Percentiles rank a stretch among this genome's conserved stretches.
Conservation (phyloP, 78 protist genomes). For the Dictyostelium firmibasis region DNA sequence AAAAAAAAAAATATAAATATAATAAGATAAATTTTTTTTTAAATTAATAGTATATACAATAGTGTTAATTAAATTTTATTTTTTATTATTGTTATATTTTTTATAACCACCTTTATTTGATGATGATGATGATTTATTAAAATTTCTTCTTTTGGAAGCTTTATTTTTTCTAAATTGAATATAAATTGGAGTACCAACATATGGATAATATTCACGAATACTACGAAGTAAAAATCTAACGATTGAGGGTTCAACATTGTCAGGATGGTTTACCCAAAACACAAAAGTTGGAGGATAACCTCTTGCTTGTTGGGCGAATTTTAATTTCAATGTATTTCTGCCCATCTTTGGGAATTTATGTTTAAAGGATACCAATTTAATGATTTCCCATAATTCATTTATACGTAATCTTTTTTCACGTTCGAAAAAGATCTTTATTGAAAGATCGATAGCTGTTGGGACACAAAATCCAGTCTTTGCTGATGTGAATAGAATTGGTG, state of each 20-base stretch:
- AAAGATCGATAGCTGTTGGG: constrained; percentile 63
- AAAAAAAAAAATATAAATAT: background rate
- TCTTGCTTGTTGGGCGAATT: constrained; percentile 67
- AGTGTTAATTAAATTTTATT: background rate
- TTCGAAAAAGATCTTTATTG: constrained; percentile 74
- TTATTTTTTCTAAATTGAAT: constrained; percentile 53
- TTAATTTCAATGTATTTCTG: constrained; percentile 35
- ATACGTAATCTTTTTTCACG: constrained; percentile 53
- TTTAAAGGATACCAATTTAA: constrained; percentile 68
- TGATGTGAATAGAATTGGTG: constrained; percentile 68
- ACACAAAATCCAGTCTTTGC: constrained; percentile 83
- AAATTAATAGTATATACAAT: background rate
- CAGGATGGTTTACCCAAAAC: constrained; percentile 82
- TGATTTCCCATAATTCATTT: background rate
- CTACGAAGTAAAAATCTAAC: constrained; percentile 3
- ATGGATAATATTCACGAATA: constrained; percentile 52
- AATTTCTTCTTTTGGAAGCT: background rate
- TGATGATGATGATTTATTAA: background rate
- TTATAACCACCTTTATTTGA: background rate
- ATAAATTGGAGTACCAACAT: constrained; percentile 58
- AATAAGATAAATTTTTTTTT: background rate
- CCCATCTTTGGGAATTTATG: constrained; percentile 68
- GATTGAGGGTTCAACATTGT: constrained; percentile 10
- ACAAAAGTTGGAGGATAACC: constrained; percentile 73
- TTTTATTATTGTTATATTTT: background rate